Evolutionary conservation across 208 protist species (phyloP), one percentile per base, ranked within the genome.

Genomic region (Leishmania tropica): DNA sequence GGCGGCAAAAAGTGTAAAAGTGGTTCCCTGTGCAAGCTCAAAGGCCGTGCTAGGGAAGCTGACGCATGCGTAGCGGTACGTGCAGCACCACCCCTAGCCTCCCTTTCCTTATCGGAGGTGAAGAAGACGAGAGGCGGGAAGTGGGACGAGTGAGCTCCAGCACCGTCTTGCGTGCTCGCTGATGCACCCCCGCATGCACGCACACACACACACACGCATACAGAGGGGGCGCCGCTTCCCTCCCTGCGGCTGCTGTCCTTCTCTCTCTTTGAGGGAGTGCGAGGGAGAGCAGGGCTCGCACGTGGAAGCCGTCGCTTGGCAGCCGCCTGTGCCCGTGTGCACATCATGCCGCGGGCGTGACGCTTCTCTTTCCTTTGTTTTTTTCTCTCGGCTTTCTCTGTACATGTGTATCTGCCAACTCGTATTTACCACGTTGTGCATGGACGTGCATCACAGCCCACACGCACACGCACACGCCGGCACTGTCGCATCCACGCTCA

Each of bases 1-100:
- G 65, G 81, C 75, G 56, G 84, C 84, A 45, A 88, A 88, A 78
- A 92, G 85, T 56, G 90, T 96, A 37, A 89, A 87, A 77, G 85
- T 97, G 0, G 81, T 96, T 28, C 85, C 86, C 4, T 56, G 79
- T 8, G 83, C 71, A 8, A 76, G 68, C 4, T 89, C 89, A 21
- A 85, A 78, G 73, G 75, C 79, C 0, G 45, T 85, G 31, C n/a
- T 97, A 31, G 81, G 86, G 47, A 89, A 85, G 51, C 81, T 95
- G 68, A 83, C 86, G 10, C 71, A 85, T 60, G 75, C 45, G 48
- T 84, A 80, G 73, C 19, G 42, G 48, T 6, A 21, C 19, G 17
- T 56, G 73, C 47, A 13, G 13, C 35, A 8, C 35, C 24, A 24
- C 19, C 35, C 5, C n/a, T n/a, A 10, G 40, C 68, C 68, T 51